Evolutionary conservation across 306 rosid genomes (phyloP).

Genomic region (Crataegus laevigata): DNA sequence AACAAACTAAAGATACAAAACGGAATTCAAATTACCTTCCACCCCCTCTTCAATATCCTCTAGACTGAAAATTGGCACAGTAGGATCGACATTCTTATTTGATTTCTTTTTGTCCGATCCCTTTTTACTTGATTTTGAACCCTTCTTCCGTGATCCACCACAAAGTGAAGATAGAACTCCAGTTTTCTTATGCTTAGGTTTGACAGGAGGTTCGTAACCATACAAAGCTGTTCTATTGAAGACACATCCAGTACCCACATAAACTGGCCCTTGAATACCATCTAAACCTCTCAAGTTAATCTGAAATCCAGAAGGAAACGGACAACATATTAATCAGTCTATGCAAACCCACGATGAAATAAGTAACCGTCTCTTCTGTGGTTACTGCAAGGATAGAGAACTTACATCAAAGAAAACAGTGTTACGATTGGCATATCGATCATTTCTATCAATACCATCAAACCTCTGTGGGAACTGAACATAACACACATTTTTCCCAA

Average conservation of each 20-base stretch:
- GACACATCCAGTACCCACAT: conserved; percentile 97
- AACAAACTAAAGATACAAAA: background rate
- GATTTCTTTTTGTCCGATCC: conserved; percentile 82
- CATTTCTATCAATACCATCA: conserved; percentile 89
- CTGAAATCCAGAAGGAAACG: conserved; percentile 33
- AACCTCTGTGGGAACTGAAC: conserved; percentile 99
- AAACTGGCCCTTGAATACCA: conserved; percentile 97
- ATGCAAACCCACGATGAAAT: background rate
- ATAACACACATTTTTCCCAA: conserved; percentile 83
- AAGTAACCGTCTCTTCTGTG: background rate
- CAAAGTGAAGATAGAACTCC: conserved; percentile 65
- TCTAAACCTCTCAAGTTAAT: conserved; percentile 96
- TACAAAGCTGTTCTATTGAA: conserved; percentile 91
- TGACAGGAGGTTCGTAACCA: conserved; percentile 86
- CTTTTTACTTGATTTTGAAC: conserved; percentile 60
- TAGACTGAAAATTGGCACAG: conserved; percentile 73
- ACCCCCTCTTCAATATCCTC: conserved; percentile 97
- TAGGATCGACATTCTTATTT: conserved; percentile 63
- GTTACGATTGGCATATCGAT: conserved; percentile 93
- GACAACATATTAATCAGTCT: background rate
- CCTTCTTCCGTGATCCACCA: conserved; percentile 66
- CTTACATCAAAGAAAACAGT: conserved; percentile 97
- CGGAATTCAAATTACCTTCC: conserved; percentile 50
- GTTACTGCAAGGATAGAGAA: background rate
- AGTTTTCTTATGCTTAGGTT: conserved; percentile 69